Evolutionary conservation across 306 rosid genomes (phyloP).

Genomic region (Begonia peltatifolia): DNA sequence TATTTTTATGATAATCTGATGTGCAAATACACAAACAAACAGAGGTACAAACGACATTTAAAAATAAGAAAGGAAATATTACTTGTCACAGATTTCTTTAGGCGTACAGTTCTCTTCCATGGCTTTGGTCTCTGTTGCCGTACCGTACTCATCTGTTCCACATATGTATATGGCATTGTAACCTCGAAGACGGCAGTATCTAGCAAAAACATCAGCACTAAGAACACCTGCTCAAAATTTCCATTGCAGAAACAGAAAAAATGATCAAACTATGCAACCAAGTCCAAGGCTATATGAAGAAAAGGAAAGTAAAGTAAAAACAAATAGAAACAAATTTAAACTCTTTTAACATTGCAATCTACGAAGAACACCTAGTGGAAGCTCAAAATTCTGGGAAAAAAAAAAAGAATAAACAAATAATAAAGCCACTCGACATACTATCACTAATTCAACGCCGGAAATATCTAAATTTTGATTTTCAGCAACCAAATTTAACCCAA

Average conservation of each 20-base stretch:
- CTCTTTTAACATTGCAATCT: neutral
- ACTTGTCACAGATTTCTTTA: conserved; percentile 89
- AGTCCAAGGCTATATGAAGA: too few relatives aligned
- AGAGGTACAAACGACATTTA: neutral
- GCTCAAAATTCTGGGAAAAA: neutral
- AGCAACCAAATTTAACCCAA: too few relatives aligned
- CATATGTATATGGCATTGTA: conserved; percentile 77
- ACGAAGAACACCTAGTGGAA: neutral
- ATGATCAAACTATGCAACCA: too few relatives aligned
- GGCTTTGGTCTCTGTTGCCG: conserved; percentile 94
- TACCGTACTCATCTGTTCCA: conserved; percentile 91
- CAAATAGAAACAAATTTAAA: neutral
- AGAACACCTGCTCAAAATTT: conserved; percentile 36
- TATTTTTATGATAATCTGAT: neutral
- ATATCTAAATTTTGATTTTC: neutral
- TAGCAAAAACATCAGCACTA: conserved; percentile 93
- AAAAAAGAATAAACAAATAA: neutral
- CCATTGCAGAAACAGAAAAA: too few relatives aligned
- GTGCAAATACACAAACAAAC: neutral
- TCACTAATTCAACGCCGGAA: neutral
- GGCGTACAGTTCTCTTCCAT: conserved; percentile 90
- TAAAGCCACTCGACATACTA: neutral
- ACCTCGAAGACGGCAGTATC: conserved; percentile 73
- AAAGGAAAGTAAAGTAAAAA: neutral
- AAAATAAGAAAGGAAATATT: neutral